phyloP scores from a whole-genome alignment of 148 eudicot genomes.

The Spergularia bocconei region DNA sequence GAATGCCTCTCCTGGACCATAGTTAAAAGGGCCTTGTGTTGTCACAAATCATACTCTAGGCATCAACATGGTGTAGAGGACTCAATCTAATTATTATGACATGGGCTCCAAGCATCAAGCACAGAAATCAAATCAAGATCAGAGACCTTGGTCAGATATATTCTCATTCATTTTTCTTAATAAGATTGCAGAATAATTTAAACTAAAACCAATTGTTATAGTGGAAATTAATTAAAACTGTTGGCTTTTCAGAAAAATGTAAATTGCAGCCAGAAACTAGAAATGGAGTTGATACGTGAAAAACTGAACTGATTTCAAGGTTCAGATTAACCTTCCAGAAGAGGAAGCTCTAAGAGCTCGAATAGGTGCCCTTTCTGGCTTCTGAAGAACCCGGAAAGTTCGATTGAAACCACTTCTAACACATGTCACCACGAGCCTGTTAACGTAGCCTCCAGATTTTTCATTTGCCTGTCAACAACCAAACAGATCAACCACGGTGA shows the following conservation, averaged over 20 bases:
- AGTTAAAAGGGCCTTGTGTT: too few species aligned
- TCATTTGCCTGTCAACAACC: conserved; percentile 62
- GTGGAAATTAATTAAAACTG: not conserved
- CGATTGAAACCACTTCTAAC: conserved; percentile 93
- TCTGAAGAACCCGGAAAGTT: conserved; percentile 80
- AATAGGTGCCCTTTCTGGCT: conserved; percentile 97
- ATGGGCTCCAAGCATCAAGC: not conserved
- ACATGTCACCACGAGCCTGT: conserved; percentile 87
- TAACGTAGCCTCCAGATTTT: conserved; percentile 84
- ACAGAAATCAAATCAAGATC: not conserved
- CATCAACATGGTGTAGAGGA: not conserved
- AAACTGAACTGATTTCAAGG: conserved; percentile 1
- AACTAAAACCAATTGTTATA: not conserved
- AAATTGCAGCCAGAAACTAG: not conserved
- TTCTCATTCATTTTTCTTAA: not conserved
- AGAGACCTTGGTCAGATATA: not conserved
- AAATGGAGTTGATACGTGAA: not conserved
- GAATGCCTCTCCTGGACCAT: too few species aligned
- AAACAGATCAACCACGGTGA: conserved; percentile 9
- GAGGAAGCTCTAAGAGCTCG: conserved; percentile 97
- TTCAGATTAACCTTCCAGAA: conserved; percentile 75
- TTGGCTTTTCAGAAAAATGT: not conserved
- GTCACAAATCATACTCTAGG: not conserved
- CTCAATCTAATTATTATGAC: not conserved
- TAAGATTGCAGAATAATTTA: not conserved